These are phyloP conservation scores for Cryphonectria nitschkei DNA, from an alignment of 2,329 filamentous ascomycete genomes.

Conservation along the genomic window DNA sequence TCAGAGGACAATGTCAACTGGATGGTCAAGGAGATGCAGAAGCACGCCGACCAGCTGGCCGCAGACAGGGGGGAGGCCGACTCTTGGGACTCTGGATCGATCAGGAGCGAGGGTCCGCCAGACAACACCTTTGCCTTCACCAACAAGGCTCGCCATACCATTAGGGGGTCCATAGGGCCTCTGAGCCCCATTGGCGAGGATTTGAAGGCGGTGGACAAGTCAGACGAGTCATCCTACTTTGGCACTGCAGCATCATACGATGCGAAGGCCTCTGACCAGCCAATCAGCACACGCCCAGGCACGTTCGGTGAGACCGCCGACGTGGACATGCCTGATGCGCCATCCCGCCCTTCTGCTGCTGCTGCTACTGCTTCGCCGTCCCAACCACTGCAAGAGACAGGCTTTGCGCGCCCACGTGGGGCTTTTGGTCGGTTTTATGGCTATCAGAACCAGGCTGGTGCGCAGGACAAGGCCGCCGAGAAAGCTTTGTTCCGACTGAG, in stretches of 20 bases:
- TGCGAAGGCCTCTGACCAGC: conserved; percentile 31
- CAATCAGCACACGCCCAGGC: conserved; percentile 21
- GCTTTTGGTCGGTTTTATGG: conserved; percentile 41
- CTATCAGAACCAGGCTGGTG: conserved; percentile 38
- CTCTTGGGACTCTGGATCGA: conserved; percentile 34
- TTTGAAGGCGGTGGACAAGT: conserved; percentile 10
- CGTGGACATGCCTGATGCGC: conserved; percentile 36
- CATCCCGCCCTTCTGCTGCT: conserved; percentile 10
- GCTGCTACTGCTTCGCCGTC: conserved; percentile 28
- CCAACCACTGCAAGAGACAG: conserved; percentile 46
- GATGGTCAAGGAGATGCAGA: conserved; percentile 81
- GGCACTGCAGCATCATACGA: conserved; percentile 22
- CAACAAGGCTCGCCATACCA: conserved; percentile 33
- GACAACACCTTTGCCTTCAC: conserved; percentile 42
- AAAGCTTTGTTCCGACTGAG: conserved; percentile 54
- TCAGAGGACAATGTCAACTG: conserved; percentile 67
- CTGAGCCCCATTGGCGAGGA: conserved; percentile 39
- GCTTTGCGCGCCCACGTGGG: conserved; percentile 42
- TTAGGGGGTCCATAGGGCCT: conserved; percentile 30
- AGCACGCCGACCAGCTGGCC: conserved; percentile 70
- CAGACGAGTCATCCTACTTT: conserved; percentile 22
- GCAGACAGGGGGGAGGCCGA: conserved; percentile 38
- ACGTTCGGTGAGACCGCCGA: conserved; percentile 31
- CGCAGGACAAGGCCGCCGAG: conserved; percentile 52
- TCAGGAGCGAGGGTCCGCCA: conserved; percentile 42